Percentiles rank a stretch among this genome's conserved stretches.
phyloP scores from a whole-genome alignment of 257 asterid genomes.

The Solanum sejunctum region DNA sequence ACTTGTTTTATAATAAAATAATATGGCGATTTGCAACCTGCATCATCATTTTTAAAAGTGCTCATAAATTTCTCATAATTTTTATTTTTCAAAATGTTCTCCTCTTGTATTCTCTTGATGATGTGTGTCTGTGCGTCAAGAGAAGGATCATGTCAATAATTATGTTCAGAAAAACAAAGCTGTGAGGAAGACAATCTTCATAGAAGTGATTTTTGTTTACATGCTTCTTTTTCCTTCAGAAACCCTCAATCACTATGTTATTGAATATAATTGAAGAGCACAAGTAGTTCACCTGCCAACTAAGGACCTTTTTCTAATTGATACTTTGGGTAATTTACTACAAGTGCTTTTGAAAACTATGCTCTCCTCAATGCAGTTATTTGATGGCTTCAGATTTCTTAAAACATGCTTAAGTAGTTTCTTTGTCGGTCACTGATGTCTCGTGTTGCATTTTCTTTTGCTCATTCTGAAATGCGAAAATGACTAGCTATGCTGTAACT shows the following conservation, averaged over 20 bases:
- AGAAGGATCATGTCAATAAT: neutral
- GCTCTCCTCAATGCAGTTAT: neutral
- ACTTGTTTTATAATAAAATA: neutral
- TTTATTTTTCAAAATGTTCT: neutral
- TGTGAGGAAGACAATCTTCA: neutral
- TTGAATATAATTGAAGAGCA: neutral
- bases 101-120: neutral
- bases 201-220: neutral
- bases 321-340: neutral
- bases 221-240: neutral
- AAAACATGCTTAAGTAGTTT: neutral
- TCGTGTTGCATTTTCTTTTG: neutral
- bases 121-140: neutral
- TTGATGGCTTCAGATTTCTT: neutral
- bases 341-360: neutral
- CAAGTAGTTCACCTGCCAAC: neutral
- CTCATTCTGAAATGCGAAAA: neutral
- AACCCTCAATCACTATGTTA: neutral
- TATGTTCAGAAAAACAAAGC: neutral
- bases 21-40: neutral
- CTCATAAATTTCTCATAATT: neutral
- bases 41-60: neutral
- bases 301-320: neutral
- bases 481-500: neutral
- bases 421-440: neutral